phyloP scores from a whole-genome alignment of 495 filamentous ascomycete genomes.

The Neurospora tetraspora region DNA sequence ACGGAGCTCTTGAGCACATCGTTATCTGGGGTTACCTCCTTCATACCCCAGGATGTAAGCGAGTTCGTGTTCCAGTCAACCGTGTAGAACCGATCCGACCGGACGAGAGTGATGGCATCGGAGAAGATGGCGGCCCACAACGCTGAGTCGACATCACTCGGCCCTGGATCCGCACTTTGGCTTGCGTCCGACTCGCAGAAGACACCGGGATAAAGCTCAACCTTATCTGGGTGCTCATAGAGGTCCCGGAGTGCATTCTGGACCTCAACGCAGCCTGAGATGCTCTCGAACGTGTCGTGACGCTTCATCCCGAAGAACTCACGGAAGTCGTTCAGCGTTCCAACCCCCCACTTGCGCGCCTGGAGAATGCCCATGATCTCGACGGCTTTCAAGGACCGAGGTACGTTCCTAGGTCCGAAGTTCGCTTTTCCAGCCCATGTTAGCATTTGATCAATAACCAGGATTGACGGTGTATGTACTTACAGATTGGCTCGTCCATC shows the following conservation, averaged over 20 bases:
- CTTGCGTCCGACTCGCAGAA: slow-evolving; percentile 44
- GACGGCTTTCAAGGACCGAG: slow-evolving; percentile 54
- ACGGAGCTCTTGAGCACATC: slow-evolving; percentile 62
- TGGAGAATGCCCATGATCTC: slow-evolving; percentile 74
- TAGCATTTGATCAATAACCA: slow-evolving; percentile 48
- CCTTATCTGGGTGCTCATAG: slow-evolving; percentile 63
- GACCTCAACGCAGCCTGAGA: slow-evolving; percentile 61
- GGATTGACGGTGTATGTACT: slow-evolving; percentile 47
- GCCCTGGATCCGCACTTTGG: slow-evolving; percentile 4
- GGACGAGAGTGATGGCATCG: slow-evolving; percentile 68
- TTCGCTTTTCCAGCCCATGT: slow-evolving; percentile 36
- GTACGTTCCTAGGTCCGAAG: slow-evolving; percentile 59
- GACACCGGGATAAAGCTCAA: slow-evolving; percentile 41
- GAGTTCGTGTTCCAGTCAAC: slow-evolving; percentile 54
- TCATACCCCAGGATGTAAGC: slow-evolving; percentile 69
- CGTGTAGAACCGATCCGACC: slow-evolving; percentile 76
- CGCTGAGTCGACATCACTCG: slow-evolving; percentile 50
- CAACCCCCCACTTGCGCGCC: slow-evolving; percentile 64
- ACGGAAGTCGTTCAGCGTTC: slow-evolving; percentile 73
- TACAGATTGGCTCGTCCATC: slow-evolving; percentile 49
- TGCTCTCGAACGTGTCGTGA: slow-evolving; percentile 63
- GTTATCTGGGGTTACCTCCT: slow-evolving; percentile 58
- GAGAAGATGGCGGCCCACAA: slow-evolving; percentile 67
- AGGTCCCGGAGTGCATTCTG: slow-evolving; percentile 56
- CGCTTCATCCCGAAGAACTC: slow-evolving; percentile 58